These are phyloP conservation scores for Naegleria lovaniensis DNA, from an alignment of 208 protist species.

Conservation along the genomic window DNA sequence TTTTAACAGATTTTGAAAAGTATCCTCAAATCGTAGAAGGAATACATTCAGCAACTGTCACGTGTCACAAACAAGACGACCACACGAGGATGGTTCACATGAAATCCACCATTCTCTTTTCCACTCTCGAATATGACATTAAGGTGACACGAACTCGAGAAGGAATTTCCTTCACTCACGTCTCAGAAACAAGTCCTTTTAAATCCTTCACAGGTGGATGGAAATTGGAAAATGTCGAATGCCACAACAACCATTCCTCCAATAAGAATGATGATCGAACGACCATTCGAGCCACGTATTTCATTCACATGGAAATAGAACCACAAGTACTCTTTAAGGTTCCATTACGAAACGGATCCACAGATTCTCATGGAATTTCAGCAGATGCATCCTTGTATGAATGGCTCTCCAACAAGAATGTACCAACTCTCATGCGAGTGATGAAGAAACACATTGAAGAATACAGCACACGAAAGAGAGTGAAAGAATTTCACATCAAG, in stretches of 20 bases:
- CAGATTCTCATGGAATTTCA: too few relatives aligned
- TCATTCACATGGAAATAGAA: neutral
- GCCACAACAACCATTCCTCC: too few relatives aligned
- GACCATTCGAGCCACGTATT: neutral
- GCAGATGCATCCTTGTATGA: neutral
- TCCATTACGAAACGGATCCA: too few relatives aligned
- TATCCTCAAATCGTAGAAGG: neutral
- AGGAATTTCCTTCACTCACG: too few relatives aligned
- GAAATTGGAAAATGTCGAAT: too few relatives aligned
- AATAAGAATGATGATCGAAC: too few relatives aligned
- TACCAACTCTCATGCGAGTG: neutral
- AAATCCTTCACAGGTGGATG: too few relatives aligned
- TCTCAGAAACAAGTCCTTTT: too few relatives aligned
- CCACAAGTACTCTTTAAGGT: too few relatives aligned
- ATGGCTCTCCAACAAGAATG: neutral
- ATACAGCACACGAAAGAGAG: neutral
- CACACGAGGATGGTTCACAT: neutral
- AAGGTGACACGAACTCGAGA: neutral
- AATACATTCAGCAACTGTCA: neutral
- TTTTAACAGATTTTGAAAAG: neutral
- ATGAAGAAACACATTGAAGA: neutral
- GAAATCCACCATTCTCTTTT: neutral
- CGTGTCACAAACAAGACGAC: neutral
- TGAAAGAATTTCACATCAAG: too few relatives aligned
- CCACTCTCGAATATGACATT: neutral